phyloP scores from a whole-genome alignment of 2,329 filamentous ascomycete species.

The Acrocalymma vagum region DNA sequence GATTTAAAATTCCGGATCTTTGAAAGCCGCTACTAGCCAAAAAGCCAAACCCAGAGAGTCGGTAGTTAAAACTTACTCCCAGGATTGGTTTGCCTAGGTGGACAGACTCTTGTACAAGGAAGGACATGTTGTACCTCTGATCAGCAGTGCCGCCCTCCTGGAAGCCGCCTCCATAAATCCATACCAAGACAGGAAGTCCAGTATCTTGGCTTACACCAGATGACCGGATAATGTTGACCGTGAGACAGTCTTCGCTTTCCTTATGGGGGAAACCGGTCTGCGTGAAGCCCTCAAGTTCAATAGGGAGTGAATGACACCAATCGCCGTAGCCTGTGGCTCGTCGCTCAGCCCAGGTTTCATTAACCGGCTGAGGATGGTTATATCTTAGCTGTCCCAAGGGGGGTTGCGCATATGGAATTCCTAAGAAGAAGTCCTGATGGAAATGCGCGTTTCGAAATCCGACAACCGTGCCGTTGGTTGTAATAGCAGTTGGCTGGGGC shows the following conservation, averaged over 20 bases:
- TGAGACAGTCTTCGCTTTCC: conserved; percentile 30
- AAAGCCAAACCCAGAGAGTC: conserved; percentile 26
- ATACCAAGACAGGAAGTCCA: conserved; percentile 45
- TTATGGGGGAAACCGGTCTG: no score
- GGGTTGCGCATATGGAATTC: conserved; percentile 21
- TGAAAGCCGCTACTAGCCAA: conserved; percentile 37
- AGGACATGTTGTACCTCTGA: conserved; percentile 14
- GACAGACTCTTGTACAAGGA: conserved; percentile 18
- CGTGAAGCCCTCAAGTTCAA: no score
- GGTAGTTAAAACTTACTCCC: conserved; percentile 32
- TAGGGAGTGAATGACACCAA: neutral
- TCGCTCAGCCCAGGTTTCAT: conserved; percentile 6
- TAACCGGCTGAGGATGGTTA: conserved; percentile 7
- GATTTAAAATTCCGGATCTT: conserved; percentile 46
- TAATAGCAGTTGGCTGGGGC: neutral
- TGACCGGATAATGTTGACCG: conserved; percentile 21
- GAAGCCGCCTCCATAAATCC: conserved; percentile 50
- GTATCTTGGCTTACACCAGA: no score
- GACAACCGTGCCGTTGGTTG: conserved; percentile 4
- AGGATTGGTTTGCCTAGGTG: conserved; percentile 14
- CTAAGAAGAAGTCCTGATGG: conserved; percentile 19
- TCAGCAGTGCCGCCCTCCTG: conserved; percentile 30
- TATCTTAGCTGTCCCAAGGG: conserved; percentile 6
- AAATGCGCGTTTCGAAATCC: conserved; percentile 7
- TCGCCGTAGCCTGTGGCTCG: neutral